These are phyloP conservation scores for Papiliotrema nemorosa DNA, from an alignment of 1,284 basidiomycete species.

Conservation along the genomic window DNA sequence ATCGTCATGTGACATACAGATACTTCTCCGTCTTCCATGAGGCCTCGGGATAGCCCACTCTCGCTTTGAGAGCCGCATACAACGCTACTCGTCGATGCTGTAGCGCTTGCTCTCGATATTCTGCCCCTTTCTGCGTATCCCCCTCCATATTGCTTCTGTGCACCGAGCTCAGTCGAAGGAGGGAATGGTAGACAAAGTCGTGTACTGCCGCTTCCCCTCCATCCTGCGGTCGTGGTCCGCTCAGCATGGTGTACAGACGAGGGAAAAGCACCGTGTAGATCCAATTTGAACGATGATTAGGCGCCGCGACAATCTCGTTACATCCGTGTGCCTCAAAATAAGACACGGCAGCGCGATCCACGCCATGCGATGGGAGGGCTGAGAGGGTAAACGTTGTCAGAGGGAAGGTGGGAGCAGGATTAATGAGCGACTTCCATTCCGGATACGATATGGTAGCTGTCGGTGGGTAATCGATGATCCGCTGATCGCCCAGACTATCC, in stretches of 20 bases:
- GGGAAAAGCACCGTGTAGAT: slow-evolving; percentile 20
- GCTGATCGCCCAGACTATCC: not conserved
- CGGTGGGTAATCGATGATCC: not conserved
- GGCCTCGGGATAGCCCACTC: slow-evolving; percentile 11
- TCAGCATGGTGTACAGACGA: slow-evolving; percentile 9
- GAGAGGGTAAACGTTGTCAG: slow-evolving; percentile 7
- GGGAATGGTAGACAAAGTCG: too few species aligned
- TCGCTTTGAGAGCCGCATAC: slow-evolving; percentile 14
- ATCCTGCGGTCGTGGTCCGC: not conserved
- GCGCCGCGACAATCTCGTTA: slow-evolving; percentile 16
- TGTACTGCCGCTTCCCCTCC: too few species aligned
- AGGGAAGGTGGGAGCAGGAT: not conserved
- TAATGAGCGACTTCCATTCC: not conserved
- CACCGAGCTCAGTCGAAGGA: slow-evolving; percentile 17
- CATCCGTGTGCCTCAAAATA: slow-evolving; percentile 19
- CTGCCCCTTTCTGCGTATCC: slow-evolving; percentile 7
- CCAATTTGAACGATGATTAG: slow-evolving; percentile 18
- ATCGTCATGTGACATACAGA: slow-evolving; percentile 5
- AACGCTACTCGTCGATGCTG: slow-evolving; percentile 10
- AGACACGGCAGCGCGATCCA: slow-evolving; percentile 11
- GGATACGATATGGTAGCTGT: not conserved
- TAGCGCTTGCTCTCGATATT: slow-evolving; percentile 9
- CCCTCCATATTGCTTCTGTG: slow-evolving; percentile 18
- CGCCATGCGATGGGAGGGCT: not conserved
- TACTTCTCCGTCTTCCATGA: slow-evolving; percentile 21